These are phyloP conservation scores for Boletus rubroflammeus DNA, from an alignment of 768 basidiomycete species.

Conservation along the genomic window DNA sequence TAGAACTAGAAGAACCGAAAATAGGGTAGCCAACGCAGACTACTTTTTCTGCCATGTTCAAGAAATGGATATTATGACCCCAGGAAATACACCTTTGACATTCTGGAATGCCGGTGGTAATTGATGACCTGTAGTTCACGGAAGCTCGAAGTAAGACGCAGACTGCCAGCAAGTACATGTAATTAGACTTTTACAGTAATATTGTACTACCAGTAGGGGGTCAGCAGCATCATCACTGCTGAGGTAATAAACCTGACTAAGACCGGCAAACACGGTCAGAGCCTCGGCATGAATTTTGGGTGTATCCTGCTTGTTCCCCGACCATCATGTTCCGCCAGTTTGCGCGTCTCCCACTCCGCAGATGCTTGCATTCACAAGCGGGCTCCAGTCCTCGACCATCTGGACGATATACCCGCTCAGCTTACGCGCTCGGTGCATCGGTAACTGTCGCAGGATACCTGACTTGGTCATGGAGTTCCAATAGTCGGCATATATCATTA, in stretches of 20 bases:
- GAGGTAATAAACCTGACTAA: slow-evolving; percentile 25
- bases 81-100: neutral
- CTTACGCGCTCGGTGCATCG: slow-evolving; percentile 43
- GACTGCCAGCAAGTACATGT: too few species aligned
- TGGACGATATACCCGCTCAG: slow-evolving; percentile 26
- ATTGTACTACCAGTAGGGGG: too few species aligned
- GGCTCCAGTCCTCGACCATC: slow-evolving; percentile 19
- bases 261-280: slow-evolving; percentile 1
- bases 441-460: slow-evolving; percentile 44
- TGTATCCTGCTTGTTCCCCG: neutral
- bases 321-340: slow-evolving; percentile 52
- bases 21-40: too few species aligned
- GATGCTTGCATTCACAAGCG: slow-evolving; percentile 48
- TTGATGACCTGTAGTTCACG: too few species aligned
- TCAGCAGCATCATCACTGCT: neutral
- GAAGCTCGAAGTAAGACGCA: too few species aligned
- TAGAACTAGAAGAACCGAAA: too few species aligned
- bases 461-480: slow-evolving; percentile 45
- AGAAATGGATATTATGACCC: neutral
- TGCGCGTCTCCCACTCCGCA: slow-evolving; percentile 49
- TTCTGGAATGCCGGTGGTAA: neutral
- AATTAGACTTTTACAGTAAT: too few species aligned
- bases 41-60: neutral
- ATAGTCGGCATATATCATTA: slow-evolving; percentile 42
- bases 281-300: slow-evolving; percentile 23